Conservation (phyloP, 2,329 filamentous ascomycete genomes). For the Fulvia fulva region DNA sequence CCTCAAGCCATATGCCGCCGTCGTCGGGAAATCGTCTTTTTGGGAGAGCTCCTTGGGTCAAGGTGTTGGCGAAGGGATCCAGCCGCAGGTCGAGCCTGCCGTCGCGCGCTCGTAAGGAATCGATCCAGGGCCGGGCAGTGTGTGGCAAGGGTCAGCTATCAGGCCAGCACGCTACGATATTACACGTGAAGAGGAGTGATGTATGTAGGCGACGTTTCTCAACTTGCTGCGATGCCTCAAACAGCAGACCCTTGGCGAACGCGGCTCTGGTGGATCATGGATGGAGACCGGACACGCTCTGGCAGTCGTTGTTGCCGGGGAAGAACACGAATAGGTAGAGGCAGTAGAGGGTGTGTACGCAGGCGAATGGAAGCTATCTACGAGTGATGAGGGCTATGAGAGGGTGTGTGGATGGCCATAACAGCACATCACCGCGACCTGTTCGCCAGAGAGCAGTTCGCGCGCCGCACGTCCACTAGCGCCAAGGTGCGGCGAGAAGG, state of each 20-base stretch:
- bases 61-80: not conserved
- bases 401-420: too few species aligned
- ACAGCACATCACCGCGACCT: too few species aligned
- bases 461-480: too few species aligned
- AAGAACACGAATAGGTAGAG: not conserved
- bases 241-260: not conserved
- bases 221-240: slow-evolving; percentile 3
- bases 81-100: slow-evolving; percentile 1
- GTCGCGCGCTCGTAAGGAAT: not conserved
- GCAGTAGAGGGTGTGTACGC: not conserved
- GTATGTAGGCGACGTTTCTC: not conserved
- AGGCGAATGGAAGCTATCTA: not conserved
- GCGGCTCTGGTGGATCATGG: not conserved
- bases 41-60: not conserved
- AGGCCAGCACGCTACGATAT: not conserved
- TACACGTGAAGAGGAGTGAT: not conserved
- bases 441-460: too few species aligned
- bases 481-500: too few species aligned
- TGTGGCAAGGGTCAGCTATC: not conserved
- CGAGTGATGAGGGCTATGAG: not conserved
- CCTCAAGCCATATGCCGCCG: not conserved
- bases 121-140: not conserved
- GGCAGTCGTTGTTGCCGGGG: not conserved
- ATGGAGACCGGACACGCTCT: not conserved
- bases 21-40: not conserved